phyloP scores from a whole-genome alignment of 805 yeast species.

The Zygotorulaspora chibaensis region DNA sequence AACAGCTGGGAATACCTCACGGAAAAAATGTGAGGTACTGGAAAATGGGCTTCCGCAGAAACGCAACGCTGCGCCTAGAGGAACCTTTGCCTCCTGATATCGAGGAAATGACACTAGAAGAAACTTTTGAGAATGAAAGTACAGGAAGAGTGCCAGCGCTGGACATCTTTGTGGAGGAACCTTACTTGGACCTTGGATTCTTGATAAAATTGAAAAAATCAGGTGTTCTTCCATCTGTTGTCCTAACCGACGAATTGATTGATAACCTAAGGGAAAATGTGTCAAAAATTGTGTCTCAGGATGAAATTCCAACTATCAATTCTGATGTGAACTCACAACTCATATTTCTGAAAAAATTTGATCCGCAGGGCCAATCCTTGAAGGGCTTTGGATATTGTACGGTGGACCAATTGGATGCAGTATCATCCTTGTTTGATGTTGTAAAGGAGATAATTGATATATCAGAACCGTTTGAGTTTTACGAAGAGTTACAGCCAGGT shows the following conservation, averaged over 20 bases:
- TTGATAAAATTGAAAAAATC: slow-evolving; percentile 17
- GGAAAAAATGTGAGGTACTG: slow-evolving; percentile 50
- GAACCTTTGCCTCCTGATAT: slow-evolving; percentile 32
- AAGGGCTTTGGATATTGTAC: slow-evolving; percentile 61
- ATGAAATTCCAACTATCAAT: slow-evolving; percentile 12
- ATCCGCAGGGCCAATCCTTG: slow-evolving; percentile 48
- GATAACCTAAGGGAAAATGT: slow-evolving; percentile 22
- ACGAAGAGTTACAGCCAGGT: slow-evolving; percentile 59
- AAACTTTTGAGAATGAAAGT: slow-evolving; percentile 45
- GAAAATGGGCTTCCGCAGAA: slow-evolving; percentile 62
- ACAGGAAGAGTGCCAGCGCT: slow-evolving; percentile 42
- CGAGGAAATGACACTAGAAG: slow-evolving; percentile 44
- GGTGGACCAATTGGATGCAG: slow-evolving; percentile 45
- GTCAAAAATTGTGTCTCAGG: slow-evolving; percentile 7
- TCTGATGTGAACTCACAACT: slow-evolving; percentile 21
- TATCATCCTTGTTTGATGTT: slow-evolving; percentile 40
- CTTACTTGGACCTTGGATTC: slow-evolving; percentile 29
- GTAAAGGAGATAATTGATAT: slow-evolving; percentile 43
- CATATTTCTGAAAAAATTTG: slow-evolving; percentile 63
- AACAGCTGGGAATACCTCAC: slow-evolving; percentile 38
- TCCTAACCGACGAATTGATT: slow-evolving; percentile 20
- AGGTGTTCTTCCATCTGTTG: slow-evolving; percentile 9
- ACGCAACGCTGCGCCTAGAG: slow-evolving; percentile 66
- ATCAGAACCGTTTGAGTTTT: slow-evolving; percentile 36
- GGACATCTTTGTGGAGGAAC: slow-evolving; percentile 66